Conservation (phyloP, 257 asterid genomes). For the Striga asiatica region DNA sequence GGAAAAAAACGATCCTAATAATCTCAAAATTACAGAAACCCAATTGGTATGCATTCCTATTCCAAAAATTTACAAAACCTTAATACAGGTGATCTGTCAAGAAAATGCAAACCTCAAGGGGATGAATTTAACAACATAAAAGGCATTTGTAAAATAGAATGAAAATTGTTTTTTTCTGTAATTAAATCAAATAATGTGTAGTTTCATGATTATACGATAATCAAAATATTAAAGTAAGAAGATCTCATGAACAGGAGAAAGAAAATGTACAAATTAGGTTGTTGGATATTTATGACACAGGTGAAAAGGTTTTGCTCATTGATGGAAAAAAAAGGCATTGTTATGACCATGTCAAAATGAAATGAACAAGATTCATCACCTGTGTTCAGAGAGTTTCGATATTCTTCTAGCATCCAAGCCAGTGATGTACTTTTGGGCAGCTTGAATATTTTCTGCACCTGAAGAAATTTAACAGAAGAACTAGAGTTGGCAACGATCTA, state of each 20-base stretch:
- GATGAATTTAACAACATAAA: no score
- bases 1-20: not conserved
- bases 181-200: not conserved
- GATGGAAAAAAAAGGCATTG: not conserved
- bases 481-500: not conserved
- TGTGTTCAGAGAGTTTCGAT: constrained; percentile 86
- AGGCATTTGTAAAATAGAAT: not conserved
- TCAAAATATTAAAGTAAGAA: not conserved
- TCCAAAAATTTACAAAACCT: not conserved
- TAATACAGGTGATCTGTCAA: not conserved
- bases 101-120: not conserved
- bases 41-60: not conserved
- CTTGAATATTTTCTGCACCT: constrained; percentile 84
- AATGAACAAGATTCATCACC: constrained; percentile 32
- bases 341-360: not conserved
- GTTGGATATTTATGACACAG: no score
- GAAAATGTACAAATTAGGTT: not conserved
- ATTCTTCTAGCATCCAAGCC: constrained; percentile 98
- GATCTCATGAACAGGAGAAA: not conserved
- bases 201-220: not conserved
- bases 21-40: not conserved
- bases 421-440: constrained; percentile 84
- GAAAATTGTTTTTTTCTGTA: not conserved
- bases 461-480: constrained; percentile 11
- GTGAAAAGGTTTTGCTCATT: not conserved